Base-by-base conservation (phyloP, 345 rosid genomes). In the Citropsis articulata region DNA sequence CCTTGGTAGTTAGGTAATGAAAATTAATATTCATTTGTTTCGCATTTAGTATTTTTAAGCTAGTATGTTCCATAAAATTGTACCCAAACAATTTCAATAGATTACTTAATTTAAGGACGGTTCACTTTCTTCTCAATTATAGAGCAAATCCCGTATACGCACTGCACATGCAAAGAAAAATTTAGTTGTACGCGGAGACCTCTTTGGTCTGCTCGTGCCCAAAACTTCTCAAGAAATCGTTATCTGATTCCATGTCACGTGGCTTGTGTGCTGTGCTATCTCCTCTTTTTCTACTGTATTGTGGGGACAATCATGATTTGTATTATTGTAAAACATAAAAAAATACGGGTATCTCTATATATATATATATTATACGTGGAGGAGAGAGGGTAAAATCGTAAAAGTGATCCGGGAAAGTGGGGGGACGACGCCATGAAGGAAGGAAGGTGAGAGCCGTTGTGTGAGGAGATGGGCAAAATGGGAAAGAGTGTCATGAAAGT, bases 401-500 rank as follows among this genome's bases (percentile, higher is more conserved):
- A 87, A 60, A 64, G 25, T 10, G 14, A 2, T 2, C 35, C 4
- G 22, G 59, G 40, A 40, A 57, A 72, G 59, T 53, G 14, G 69
- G 33, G 33, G 72, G 22, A 73, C 31, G 73, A 4, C 18, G 36
- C 75, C 78, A 55, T 59, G 62, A 24, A 56, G 55, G 4, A 24
- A 53, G 73, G 63, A 57, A 24, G 76, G 69, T 7, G 76, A 42
- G 69, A 73, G 85, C 62, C 42, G 59, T 63, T 66, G 69, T 24
- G 48, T 30, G 27, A 68, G 61, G 10, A 9, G 24, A n/a, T 40
- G 59, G 87, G 80, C 70, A 80, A 80, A 89, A 86, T 64, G 31
- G 92, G 88, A 84, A 90, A 85, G 89, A 84, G 87, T 75, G 90
- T 71, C 38, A 56, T 57, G 65, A 80, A 87, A 89, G 93, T 71